Evolutionary conservation across 352 stramenopile species (phyloP).

Genomic region (Globisporangium canariense): DNA sequence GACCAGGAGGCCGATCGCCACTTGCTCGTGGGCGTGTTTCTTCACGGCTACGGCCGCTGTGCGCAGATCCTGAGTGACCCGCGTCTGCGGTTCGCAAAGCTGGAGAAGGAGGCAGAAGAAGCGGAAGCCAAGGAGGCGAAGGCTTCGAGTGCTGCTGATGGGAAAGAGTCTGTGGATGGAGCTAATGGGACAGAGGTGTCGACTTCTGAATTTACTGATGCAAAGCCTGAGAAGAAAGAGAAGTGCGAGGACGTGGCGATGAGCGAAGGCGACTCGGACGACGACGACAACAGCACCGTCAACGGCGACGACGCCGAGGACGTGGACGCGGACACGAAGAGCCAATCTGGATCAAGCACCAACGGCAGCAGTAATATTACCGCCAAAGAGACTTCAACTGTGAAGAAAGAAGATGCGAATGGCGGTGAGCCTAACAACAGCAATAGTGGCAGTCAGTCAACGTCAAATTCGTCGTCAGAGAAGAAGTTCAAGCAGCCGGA

Average conservation of each 20-base stretch:
- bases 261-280: slow-evolving; percentile 51
- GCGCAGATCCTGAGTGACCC: slow-evolving; percentile 77
- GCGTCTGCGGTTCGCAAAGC: slow-evolving; percentile 64
- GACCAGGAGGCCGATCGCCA: slow-evolving; percentile 76
- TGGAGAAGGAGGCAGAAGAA: slow-evolving; percentile 45
- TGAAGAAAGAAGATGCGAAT: slow-evolving; percentile 14
- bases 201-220: slow-evolving; percentile 4
- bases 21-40: slow-evolving; percentile 78
- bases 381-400: too few species aligned
- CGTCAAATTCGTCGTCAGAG: slow-evolving; percentile 3
- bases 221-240: slow-evolving; percentile 17
- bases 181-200: neutral
- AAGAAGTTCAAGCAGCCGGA: slow-evolving; percentile 83
- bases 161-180: neutral
- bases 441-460: neutral
- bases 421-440: slow-evolving; percentile 2
- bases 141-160: neutral
- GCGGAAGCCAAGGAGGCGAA: slow-evolving; percentile 11
- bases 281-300: slow-evolving; percentile 36
- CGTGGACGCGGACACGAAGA: slow-evolving; percentile 27
- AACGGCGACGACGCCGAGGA: slow-evolving; percentile 31
- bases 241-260: slow-evolving; percentile 24
- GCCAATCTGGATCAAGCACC: neutral
- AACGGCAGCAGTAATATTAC: neutral
- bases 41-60: slow-evolving; percentile 84